A percentile compares a stretch with the other conserved stretches of the same genome.
phyloP scores from a whole-genome alignment of 139 green algal genomes.

The Spirogloea muscicola region DNA sequence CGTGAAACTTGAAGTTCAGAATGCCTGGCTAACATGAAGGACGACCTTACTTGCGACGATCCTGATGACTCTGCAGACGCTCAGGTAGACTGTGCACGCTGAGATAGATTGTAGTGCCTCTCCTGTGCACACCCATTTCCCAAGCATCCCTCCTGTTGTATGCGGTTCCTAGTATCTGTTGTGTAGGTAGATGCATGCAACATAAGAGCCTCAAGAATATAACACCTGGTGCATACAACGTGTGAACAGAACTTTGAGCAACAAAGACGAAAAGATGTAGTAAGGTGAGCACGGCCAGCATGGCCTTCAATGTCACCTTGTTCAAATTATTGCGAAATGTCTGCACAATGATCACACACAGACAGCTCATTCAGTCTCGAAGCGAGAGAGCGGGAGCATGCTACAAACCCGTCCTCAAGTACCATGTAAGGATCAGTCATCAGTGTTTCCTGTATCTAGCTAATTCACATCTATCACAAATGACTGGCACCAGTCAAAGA shows the following conservation, averaged over 20 bases:
- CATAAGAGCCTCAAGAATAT: no score
- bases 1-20: not conserved
- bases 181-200: not conserved
- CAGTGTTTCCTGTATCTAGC: no score
- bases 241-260: no score
- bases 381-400: no score
- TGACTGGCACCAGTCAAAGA: no score
- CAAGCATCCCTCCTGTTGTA: conserved; percentile 29
- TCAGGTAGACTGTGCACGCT: conserved; percentile 14
- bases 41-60: not conserved
- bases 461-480: no score
- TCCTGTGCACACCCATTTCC: conserved; percentile 46
- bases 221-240: no score
- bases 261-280: not conserved
- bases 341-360: no score
- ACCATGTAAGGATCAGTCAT: no score
- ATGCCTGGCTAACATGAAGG: not conserved
- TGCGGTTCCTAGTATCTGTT: conserved; percentile 26
- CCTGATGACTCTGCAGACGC: not conserved
- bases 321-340: conserved; percentile 37
- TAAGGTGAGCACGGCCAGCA: not conserved
- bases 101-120: conserved; percentile 35
- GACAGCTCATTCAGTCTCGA: no score
- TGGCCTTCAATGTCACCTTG: not conserved
- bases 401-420: no score